Base-by-base conservation (phyloP, 164 flowering plant species). In the Protea cynaroides region DNA sequence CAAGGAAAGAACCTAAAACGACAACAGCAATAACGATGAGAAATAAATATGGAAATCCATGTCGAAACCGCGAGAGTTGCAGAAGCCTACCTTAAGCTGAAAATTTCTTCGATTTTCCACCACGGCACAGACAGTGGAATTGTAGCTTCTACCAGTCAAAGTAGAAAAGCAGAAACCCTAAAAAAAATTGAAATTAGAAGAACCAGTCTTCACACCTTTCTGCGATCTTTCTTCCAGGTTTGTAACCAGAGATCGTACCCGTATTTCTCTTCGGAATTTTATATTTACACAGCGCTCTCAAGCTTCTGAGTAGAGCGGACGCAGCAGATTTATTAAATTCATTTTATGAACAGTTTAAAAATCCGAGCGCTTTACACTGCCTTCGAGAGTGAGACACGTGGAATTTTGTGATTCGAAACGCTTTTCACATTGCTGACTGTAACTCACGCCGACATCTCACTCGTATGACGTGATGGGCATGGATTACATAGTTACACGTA, bases 91-190 rank as follows among this genome's bases (percentile, higher is more conserved):
- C 61, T 34, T 17, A 1, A 61, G 59, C 44, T 58, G 38, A 34
- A 18, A 15, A 53, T 29, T 4, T 36, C 61, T 13, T 21, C 7
- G 19, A 37, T 18, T 12, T 22, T 34, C 29, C 58, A 51, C 66
- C 58, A 52, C 34, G 36, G 53, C 58, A 52, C 34, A 52, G 53
- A 63, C 34, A 58, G 58, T 3, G 49, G 8, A 44, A 44, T 44
- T 44, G 49, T 4, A 44, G 49, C 12, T 11, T 44, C 15, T 2
- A 15, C 12, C 54, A 3, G 22, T 24, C 15, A 24, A 46, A 17
- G 2, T 7, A n/a, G 34, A n/a, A 24, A 1, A 7, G 13, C 12
- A 15, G 52, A 29, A 58, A 64, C 36, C 37, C 65, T 43, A 56
- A 25, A 34, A 29, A 29, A 29, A n/a, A n/a, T n/a, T 5, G 34